Base-by-base conservation (phyloP, 2,329 filamentous ascomycete species). In the Penicillium occitanis region DNA sequence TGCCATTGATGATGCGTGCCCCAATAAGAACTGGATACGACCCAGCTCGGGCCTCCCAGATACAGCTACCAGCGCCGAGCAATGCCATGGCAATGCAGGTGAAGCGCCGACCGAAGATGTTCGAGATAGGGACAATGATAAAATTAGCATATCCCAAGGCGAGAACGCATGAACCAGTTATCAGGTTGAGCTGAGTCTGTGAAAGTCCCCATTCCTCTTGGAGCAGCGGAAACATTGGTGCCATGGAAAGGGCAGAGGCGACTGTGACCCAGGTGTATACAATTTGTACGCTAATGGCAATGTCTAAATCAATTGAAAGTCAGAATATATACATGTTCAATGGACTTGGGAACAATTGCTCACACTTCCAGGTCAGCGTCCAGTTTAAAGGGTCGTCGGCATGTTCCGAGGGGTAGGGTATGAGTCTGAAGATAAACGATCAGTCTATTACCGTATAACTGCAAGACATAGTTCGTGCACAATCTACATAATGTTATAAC, bases 171-270 rank as follows among this genome's bases (percentile, higher is more conserved):
- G 44, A 25, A 22, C 44, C 44, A 13, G 44, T 48, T 22, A 48
- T 25, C 19, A 48, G 19, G 19, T 48, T 50, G 13, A 61, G 70
- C 62, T 81, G 78, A 19, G 75, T 77, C 65, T 79, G 75, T 66
- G 76, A 73, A 53, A 82, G 75, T 37, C 78, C 74, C 51, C 80
- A 81, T 50, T 80, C 76, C 48, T 72, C 64, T 2, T 76, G 78
- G 0, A 82, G 73, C 8, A 81, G 72, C 1, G 79, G 78, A 64
- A 81, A 81, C 73, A 82, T 77, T 1, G 79, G 80, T 1, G 79
- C 79, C 35, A 81, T 75, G 3, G 78, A 81, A 2, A 82, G 72
- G 3, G 79, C 79, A 2, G 77, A 77, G 17, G 78, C 79, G 0
- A 81, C 79, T 2, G 78, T 72, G 11, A 81, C 78, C 75, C 79